Conservation (phyloP, 768 basidiomycete genomes). For the Boletales sp. region DNA sequence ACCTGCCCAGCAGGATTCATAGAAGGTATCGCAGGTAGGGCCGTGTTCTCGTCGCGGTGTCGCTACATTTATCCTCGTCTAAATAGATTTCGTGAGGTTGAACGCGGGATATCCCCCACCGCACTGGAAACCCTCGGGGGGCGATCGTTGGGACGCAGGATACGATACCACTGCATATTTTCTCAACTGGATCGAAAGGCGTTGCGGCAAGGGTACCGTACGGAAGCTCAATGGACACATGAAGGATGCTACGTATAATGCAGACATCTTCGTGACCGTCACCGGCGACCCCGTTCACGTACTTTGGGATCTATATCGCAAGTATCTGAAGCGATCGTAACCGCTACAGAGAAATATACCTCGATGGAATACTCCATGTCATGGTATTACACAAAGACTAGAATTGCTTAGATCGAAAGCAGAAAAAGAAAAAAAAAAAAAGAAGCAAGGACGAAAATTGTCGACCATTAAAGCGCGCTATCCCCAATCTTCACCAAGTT, state of each 20-base stretch:
- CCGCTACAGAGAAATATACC: background rate
- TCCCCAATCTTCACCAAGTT: conserved; percentile 76
- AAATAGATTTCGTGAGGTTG: conserved; percentile 67
- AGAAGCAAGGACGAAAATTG: background rate
- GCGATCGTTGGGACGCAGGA: conserved; percentile 67
- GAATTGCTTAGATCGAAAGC: conserved; percentile 19
- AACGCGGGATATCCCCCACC: conserved; percentile 57
- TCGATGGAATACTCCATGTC: conserved; percentile 6
- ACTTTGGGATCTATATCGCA: conserved; percentile 59
- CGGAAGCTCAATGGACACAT: conserved; percentile 55
- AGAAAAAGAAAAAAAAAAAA: conserved; percentile 6
- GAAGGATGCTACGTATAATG: conserved; percentile 47
- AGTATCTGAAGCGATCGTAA: conserved; percentile 27
- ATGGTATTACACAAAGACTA: conserved; percentile 18
- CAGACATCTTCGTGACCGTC: conserved; percentile 47
- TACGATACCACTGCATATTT: conserved; percentile 75
- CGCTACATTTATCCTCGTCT: background rate
- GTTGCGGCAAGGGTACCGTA: conserved; percentile 51
- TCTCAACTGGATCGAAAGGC: conserved; percentile 60
- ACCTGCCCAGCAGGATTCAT: conserved; percentile 68
- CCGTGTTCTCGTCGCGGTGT: background rate
- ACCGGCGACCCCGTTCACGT: conserved; percentile 50
- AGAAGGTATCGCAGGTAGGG: conserved; percentile 74
- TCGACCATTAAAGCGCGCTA: conserved; percentile 31
- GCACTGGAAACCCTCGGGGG: conserved; percentile 57